Conservation (phyloP, 371 early-diverging fungal species). For the Syncephalastrum monosporum region DNA sequence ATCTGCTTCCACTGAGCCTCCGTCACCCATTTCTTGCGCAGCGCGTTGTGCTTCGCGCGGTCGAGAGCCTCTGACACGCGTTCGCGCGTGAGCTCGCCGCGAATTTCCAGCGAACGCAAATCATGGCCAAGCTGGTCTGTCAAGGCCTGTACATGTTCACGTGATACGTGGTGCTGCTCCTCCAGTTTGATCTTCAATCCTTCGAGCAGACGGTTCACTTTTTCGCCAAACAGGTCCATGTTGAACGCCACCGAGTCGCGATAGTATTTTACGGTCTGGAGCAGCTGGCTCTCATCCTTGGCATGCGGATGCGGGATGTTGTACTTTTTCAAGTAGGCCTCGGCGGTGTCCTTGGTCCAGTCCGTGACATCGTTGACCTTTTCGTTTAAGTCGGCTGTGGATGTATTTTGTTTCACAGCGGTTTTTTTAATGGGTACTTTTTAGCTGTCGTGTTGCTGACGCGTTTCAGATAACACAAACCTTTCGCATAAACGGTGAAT, state of each 20-base stretch:
- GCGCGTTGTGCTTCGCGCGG: constrained; percentile 19
- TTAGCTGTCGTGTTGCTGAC: neutral
- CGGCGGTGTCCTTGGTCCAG: constrained; percentile 28
- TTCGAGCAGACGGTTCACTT: constrained; percentile 28
- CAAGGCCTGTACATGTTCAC: constrained; percentile 19
- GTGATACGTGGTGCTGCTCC: constrained; percentile 24
- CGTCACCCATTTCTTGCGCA: constrained; percentile 30
- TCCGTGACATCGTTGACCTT: constrained; percentile 9
- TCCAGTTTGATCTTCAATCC: constrained; percentile 32
- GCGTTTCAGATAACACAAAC: neutral
- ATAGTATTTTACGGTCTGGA: constrained; percentile 33
- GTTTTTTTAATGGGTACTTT: neutral
- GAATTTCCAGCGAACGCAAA: constrained; percentile 35
- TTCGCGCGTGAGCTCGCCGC: constrained; percentile 35
- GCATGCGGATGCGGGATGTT: constrained; percentile 24
- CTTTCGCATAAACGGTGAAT: constrained; percentile 1
- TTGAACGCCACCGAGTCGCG: constrained; percentile 31
- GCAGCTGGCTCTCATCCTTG: constrained; percentile 15
- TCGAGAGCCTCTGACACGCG: constrained; percentile 31
- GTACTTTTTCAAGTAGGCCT: constrained; percentile 30
- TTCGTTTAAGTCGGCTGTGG: constrained; percentile 1
- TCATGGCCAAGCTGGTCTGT: constrained; percentile 27
- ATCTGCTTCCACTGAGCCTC: constrained; percentile 39
- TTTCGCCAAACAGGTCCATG: constrained; percentile 27
- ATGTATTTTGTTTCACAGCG: neutral